phyloP scores from a whole-genome alignment of 2,329 filamentous ascomycete genomes.

The Mycogone perniciosa region DNA sequence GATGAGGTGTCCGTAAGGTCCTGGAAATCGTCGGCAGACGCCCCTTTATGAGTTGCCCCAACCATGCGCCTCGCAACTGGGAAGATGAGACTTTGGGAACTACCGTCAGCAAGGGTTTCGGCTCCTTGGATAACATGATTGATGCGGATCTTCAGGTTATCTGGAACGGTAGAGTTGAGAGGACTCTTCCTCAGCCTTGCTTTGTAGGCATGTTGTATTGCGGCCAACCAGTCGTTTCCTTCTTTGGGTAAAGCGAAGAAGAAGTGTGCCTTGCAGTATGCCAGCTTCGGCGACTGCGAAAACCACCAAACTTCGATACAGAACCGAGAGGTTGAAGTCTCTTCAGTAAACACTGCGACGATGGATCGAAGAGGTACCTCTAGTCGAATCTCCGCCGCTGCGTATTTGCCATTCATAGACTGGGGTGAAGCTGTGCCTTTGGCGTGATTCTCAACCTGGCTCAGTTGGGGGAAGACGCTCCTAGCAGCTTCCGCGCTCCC shows the following conservation, averaged over 20 bases:
- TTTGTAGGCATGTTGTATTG: slow-evolving; percentile 38
- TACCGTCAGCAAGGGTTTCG: slow-evolving; percentile 27
- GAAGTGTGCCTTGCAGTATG: slow-evolving; percentile 42
- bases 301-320: slow-evolving; percentile 54
- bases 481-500: slow-evolving; percentile 41
- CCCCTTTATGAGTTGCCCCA: slow-evolving; percentile 33
- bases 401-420: slow-evolving; percentile 22
- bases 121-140: slow-evolving; percentile 39
- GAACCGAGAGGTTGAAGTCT: slow-evolving; percentile 42
- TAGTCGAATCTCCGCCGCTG: slow-evolving; percentile 33
- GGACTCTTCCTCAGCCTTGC: slow-evolving; percentile 31
- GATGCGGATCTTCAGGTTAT: slow-evolving; percentile 43
- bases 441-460: slow-evolving; percentile 19
- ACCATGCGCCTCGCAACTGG: slow-evolving; percentile 45
- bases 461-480: slow-evolving; percentile 41
- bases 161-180: slow-evolving; percentile 33
- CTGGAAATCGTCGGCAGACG: slow-evolving; percentile 37
- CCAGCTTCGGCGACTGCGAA: slow-evolving; percentile 35
- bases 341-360: slow-evolving; percentile 47
- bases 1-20: slow-evolving; percentile 45
- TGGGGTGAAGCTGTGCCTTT: slow-evolving; percentile 20
- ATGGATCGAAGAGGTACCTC: slow-evolving; percentile 45
- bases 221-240: slow-evolving; percentile 43
- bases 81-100: slow-evolving; percentile 37
- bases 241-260: slow-evolving; percentile 44